Conservation (phyloP, 164 flowering plant genomes). For the Vitis riparia region DNA sequence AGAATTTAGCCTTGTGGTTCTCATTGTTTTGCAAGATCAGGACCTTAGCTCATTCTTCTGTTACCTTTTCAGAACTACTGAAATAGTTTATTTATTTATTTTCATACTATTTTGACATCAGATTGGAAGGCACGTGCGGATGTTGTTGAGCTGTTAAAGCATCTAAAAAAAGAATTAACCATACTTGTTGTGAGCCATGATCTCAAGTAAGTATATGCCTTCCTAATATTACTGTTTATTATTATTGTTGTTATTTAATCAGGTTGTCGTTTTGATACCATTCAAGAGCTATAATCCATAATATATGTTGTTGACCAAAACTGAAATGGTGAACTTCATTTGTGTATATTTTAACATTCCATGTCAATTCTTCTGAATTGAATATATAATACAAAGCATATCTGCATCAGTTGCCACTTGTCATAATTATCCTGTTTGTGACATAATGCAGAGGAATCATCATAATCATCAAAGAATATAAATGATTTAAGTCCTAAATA, state of each 20-base stretch:
- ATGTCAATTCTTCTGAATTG: neutral
- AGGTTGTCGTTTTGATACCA: neutral
- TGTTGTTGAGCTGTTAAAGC: conserved; percentile 78
- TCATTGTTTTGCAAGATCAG: neutral
- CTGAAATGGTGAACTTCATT: neutral
- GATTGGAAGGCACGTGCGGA: conserved; percentile 99
- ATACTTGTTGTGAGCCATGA: conserved; percentile 97
- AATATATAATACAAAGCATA: neutral
- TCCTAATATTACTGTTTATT: neutral
- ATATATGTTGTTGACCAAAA: neutral
- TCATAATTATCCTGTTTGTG: too few relatives aligned
- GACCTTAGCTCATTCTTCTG: conserved; percentile 9
- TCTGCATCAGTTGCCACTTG: neutral
- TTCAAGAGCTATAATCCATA: neutral
- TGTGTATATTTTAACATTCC: neutral
- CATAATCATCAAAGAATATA: too few relatives aligned
- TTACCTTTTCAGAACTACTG: neutral
- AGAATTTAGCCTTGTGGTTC: neutral
- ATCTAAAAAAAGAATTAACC: conserved; percentile 77
- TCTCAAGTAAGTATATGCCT: conserved; percentile 59
- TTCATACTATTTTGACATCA: conserved; percentile 18
- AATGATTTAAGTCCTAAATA: too few relatives aligned
- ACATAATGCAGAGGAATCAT: too few relatives aligned
- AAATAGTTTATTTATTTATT: neutral
- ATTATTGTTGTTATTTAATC: neutral